These are phyloP conservation scores for Setaria italica DNA, from an alignment of 202 grass and related monocot species.

Conservation along the genomic window DNA sequence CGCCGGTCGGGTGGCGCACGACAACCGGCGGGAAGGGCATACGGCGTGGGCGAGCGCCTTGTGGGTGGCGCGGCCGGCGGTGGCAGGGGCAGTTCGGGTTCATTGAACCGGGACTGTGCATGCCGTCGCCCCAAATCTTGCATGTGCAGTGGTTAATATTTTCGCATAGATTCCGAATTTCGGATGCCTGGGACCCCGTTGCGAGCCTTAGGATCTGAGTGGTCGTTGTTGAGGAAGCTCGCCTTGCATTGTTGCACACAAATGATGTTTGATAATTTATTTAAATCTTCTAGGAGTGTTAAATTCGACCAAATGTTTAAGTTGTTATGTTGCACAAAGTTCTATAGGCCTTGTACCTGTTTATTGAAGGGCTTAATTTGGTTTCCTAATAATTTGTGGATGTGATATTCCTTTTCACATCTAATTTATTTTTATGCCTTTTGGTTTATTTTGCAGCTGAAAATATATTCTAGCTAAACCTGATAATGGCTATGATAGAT, in stretches of 20 bases:
- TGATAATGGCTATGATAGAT: conserved; percentile 74
- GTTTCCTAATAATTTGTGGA: not conserved
- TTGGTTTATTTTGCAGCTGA: conserved; percentile 33
- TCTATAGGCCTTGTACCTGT: not conserved
- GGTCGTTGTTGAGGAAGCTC: too few relatives aligned
- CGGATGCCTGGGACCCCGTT: too few relatives aligned
- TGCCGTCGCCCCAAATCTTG: not conserved
- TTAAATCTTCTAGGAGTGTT: not conserved
- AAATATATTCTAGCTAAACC: conserved; percentile 32
- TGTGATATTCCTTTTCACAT: not conserved
- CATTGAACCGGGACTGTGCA: not conserved
- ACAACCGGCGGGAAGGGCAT: not conserved
- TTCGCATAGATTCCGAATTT: not conserved
- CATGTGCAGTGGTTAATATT: not conserved
- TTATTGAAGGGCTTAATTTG: not conserved
- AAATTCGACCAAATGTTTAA: not conserved
- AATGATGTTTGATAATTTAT: not conserved
- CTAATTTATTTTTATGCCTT: conserved; percentile 27
- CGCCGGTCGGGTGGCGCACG: not conserved
- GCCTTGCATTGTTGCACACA: too few relatives aligned
- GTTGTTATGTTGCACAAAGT: not conserved
- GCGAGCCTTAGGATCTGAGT: too few relatives aligned
- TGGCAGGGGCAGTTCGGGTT: not conserved
- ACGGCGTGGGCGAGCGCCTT: not conserved
- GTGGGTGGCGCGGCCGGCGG: not conserved